Evolutionary conservation across 73 alveolate species (phyloP).

Genomic region (Tetrahymena borealis): DNA sequence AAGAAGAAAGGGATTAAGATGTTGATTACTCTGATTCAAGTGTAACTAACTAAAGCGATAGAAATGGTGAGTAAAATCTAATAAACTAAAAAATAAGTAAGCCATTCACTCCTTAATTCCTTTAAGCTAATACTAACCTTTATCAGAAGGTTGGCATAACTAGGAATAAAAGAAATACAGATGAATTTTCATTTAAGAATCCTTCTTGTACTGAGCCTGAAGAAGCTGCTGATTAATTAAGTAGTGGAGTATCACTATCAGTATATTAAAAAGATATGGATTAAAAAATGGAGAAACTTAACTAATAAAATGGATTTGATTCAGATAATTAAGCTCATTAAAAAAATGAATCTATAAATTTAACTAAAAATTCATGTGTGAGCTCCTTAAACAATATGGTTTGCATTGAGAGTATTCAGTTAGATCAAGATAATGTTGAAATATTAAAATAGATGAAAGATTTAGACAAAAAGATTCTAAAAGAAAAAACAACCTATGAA

Average conservation of each 20-base stretch:
- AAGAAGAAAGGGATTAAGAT: neutral
- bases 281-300: neutral
- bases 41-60: neutral
- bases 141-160: neutral
- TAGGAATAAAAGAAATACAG: neutral
- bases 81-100: neutral
- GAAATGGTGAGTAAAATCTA: neutral
- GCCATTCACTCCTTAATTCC: neutral
- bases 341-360: neutral
- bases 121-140: neutral
- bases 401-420: neutral
- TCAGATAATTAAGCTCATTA: neutral
- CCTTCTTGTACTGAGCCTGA: neutral
- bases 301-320: neutral
- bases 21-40: neutral
- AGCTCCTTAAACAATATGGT: neutral
- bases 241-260: neutral
- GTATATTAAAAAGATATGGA: neutral
- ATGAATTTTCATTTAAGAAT: neutral
- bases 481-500: neutral
- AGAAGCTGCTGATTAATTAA: neutral
- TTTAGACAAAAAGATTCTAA: neutral
- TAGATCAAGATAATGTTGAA: neutral
- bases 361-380: neutral
- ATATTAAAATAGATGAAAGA: neutral